A percentile compares a stretch with the other conserved stretches of the same genome.
Conservation (phyloP, 768 basidiomycete genomes). For the Naganishia randhawae region DNA sequence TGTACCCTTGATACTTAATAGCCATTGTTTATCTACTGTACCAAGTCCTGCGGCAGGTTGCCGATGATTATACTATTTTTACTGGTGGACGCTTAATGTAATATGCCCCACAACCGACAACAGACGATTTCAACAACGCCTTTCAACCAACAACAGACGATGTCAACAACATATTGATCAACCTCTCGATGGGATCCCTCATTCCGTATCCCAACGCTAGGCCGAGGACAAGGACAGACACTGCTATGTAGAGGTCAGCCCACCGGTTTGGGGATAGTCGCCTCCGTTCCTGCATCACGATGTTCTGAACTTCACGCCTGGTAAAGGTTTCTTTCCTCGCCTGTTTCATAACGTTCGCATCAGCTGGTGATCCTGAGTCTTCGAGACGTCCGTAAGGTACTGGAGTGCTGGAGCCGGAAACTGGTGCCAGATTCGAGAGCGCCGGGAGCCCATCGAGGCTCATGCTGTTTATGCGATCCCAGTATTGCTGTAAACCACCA, state of each 20-base stretch:
- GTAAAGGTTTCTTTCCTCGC: not conserved
- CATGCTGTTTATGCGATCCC: conserved; percentile 22
- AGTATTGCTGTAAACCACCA: conserved; percentile 21
- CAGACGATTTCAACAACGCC: too few species aligned
- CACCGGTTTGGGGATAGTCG: conserved; percentile 5
- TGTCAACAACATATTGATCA: conserved; percentile 8
- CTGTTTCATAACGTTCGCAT: not conserved
- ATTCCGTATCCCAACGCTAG: conserved; percentile 12
- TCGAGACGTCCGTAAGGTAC: conserved; percentile 5
- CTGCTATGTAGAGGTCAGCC: conserved; percentile 1
- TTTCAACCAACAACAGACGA: not conserved
- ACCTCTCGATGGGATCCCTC: not conserved
- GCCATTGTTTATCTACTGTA: too few species aligned
- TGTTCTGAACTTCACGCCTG: not conserved
- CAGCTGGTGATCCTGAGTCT: not conserved
- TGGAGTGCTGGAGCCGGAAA: conserved; percentile 11
- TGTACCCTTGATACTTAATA: too few species aligned
- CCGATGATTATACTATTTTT: too few species aligned
- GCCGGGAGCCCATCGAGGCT: conserved; percentile 15
- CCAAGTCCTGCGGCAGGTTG: too few species aligned
- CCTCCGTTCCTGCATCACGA: conserved; percentile 15
- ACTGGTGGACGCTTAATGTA: too few species aligned
- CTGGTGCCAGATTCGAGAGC: conserved; percentile 13
- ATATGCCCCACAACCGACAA: too few species aligned
- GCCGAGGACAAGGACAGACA: not conserved